Evolutionary conservation across 441 rosid genomes (phyloP), one percentile per base, ranked within the genome.

Genomic region (Heliophila coronopifolia): DNA sequence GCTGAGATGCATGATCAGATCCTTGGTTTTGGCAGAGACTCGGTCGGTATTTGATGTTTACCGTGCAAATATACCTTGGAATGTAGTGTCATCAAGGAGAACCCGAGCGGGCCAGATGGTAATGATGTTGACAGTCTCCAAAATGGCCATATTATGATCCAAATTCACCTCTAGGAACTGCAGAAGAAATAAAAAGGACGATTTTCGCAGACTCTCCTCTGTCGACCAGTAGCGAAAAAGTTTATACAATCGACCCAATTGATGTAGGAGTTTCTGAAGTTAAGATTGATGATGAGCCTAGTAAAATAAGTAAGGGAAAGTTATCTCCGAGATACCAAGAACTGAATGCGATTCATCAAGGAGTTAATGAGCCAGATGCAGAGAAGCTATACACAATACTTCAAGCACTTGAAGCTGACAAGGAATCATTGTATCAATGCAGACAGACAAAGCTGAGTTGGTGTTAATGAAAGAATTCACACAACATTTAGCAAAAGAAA

Each of bases 341-440:
- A 49, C 46, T 53, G 6, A 42, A 59, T 9, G 30, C 43, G 37
- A 44, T 69, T 59, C 74, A 32, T 23, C 68, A 69, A 51, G 89
- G 79, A 50, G 46, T 63, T 52, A 64, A 61, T 20, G 89, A 87
- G 73, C 78, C 84, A 24, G 91, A 85, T 68, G 59, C 81, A 7
- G 80, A 79, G 79, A 92, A 79, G 72, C 87, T 92, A 28, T 85
- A 79, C 69, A 73, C 61, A 70, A 81, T 96, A 77, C 91, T 92
- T 64, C 97, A 88, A 52, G 86, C 94, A 24, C 97, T 92, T 45
- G 95, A 92, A 70, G 96, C 94, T 17, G 97, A 92, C 46, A 80
- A 86, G 69, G 99, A 92, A 69, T 92, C 96, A 17, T 72, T 92
- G 95, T 83, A 74, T 84, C 19, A 66, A 65, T 18, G 88, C 81